Base-by-base conservation (phyloP, 257 asterid genomes). In the Eucommia ulmoides region DNA sequence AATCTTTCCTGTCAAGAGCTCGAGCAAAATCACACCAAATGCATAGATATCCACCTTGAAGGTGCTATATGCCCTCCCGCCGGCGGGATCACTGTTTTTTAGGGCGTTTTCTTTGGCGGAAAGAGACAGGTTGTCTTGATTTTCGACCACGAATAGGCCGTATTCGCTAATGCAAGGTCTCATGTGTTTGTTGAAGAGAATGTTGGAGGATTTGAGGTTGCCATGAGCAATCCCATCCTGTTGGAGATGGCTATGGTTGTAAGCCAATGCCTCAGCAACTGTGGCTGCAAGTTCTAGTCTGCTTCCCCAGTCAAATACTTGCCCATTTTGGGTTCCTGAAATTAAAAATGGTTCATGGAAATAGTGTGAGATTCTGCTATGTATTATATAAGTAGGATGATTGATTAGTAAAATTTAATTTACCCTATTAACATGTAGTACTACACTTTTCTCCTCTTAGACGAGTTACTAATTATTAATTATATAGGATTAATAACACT, bases 161-260 rank as follows among this genome's bases (percentile, higher is more conserved):
- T 82, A 85, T 51, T 85, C 95, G 33, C 93, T 67, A 15, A 85
- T 66, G 58, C 64, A 65, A 12, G 88, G 81, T 24, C 75, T 84
- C 84, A 79, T 71, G 15, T 62, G 66, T 5, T 56, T 61, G 48
- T 50, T 75, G 12, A 85, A 53, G 23, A 85, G 25, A 24, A 85
- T 77, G 68, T 85, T 85, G 41, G 91, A 76, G 22, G 93, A 77
- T 65, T 77, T 85, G 15, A 85, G 49, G 72, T 79, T 85, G 3
- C 93, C 88, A 38, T 85, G 95, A 2, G 85, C 59, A 10, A 85
- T 79, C 21, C 70, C 58, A 2, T 77, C 87, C 2, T 50, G 65
- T 26, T 61, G 58, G 7, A 85, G 83, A 44, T 59, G 62, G 61
- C 67, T 69, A 15, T 82, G 91, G 91, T 81, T 79, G 65, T 44